phyloP scores from a whole-genome alignment of 2,329 filamentous ascomycete species.

The Fusarium transvaalense region DNA sequence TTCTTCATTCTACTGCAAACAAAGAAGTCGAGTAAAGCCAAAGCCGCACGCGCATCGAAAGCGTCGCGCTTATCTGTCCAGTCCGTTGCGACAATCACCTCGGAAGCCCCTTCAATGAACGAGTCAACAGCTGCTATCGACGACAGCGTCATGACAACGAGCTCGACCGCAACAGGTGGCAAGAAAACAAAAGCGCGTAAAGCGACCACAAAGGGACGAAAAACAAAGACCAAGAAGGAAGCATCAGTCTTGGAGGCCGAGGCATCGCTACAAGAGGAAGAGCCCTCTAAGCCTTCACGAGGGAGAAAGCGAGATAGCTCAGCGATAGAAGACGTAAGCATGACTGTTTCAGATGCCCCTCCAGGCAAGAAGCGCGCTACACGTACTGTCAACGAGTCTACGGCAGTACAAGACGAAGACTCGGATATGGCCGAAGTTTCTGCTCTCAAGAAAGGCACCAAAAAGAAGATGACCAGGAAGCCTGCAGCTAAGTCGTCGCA shows the following conservation, averaged over 20 bases:
- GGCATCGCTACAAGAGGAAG: constrained; percentile 39
- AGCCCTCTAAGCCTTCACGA: constrained; percentile 56
- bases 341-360: constrained; percentile 60
- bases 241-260: constrained; percentile 61
- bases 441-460: constrained; percentile 47
- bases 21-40: constrained; percentile 69
- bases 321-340: constrained; percentile 63
- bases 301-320: constrained; percentile 75
- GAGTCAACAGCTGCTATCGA: constrained; percentile 65
- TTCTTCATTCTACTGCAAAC: constrained; percentile 80
- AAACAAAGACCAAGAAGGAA: constrained; percentile 63
- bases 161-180: constrained; percentile 67
- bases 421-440: constrained; percentile 56
- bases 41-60: constrained; percentile 72
- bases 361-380: constrained; percentile 71
- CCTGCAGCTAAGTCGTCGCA: constrained; percentile 56
- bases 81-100: constrained; percentile 64
- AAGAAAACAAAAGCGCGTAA: constrained; percentile 73
- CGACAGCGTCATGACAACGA: constrained; percentile 70
- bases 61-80: constrained; percentile 73
- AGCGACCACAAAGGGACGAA: constrained; percentile 47
- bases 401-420: constrained; percentile 56
- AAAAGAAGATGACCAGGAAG: constrained; percentile 57
- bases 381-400: constrained; percentile 57
- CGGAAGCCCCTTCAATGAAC: constrained; percentile 62